Base-by-base conservation (phyloP, 352 stramenopile genomes). In the Phytophthora kernoviae region DNA sequence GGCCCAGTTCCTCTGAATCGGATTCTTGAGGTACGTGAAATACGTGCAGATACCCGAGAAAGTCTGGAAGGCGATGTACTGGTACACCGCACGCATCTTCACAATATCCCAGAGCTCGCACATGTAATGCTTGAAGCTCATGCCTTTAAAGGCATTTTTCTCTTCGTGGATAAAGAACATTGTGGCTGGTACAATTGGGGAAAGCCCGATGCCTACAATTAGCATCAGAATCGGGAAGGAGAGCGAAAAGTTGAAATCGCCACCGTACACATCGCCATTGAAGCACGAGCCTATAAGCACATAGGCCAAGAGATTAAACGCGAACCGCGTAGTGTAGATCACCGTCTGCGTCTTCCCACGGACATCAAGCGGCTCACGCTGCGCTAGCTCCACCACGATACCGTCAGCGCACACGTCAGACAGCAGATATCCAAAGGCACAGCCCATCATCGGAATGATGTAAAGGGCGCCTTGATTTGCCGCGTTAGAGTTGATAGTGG, bases 91-190 rank as follows among this genome's bases (percentile, higher is more conserved):
- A 4, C 73, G 63, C 6, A 61, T 77, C 54, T 81, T 61, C 21
- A 82, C 54, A 20, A 82, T 57, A 12, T 82, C 69, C 70, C 73
- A 85, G 32, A 87, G 54, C 24, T 58, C 68, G 42, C 64, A 52
- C 51, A 82, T 73, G 48, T 81, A 83, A 26, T 74, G 58, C 22
- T 47, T 59, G 45, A 79, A 77, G 43, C 68, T 63, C 60, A 70
- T 77, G n/a, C 48, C 53, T 33, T 26, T 51, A 42, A 56, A 66
- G 10, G 17, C 42, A 33, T 66, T 68, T 33, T 52, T 68, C 47
- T 79, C 73, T 36, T 83, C 73, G 33, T 69, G 49, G 37, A 82
- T 61, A 41, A 77, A 80, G 41, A 76, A 79, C 67, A 67, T 80
- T 0, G 70, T 80, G 10, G 76, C 24, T 3, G 70, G 73, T 17